Evolutionary conservation across 495 filamentous ascomycete species (phyloP).

Genomic region (Neurospora sp.): DNA sequence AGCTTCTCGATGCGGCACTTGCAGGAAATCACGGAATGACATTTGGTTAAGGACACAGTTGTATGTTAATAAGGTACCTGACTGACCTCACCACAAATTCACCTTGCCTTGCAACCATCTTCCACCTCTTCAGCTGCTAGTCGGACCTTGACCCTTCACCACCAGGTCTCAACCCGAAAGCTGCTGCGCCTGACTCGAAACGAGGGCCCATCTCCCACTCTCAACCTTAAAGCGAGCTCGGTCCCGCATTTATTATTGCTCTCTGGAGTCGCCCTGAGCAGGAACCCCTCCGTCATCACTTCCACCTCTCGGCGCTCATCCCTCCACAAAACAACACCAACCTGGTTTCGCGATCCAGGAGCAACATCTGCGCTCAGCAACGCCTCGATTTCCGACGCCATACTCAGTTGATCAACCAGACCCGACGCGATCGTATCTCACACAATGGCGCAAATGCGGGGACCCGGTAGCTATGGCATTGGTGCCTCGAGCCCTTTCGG

Average conservation of each 20-base stretch:
- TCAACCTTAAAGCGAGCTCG: not conserved
- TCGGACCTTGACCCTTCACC: not conserved
- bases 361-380: not conserved
- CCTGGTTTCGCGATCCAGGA: not conserved
- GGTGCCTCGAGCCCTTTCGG: constrained; percentile 66
- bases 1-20: not conserved
- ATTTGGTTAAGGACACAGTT: constrained; percentile 25
- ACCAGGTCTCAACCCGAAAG: not conserved
- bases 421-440: not conserved
- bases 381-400: not conserved
- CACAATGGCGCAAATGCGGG: constrained; percentile 88
- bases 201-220: not conserved
- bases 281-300: not conserved
- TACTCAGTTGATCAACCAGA: not conserved
- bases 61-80: constrained; percentile 11
- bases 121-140: not conserved
- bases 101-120: not conserved
- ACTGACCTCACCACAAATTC: constrained; percentile 4
- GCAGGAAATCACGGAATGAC: not conserved
- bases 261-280: not conserved
- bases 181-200: not conserved
- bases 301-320: not conserved
- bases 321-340: not conserved
- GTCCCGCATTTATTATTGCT: not conserved
- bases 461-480: constrained; percentile 92